Conservation (phyloP, 495 filamentous ascomycete species). For the Penicillium egyptiacum region DNA sequence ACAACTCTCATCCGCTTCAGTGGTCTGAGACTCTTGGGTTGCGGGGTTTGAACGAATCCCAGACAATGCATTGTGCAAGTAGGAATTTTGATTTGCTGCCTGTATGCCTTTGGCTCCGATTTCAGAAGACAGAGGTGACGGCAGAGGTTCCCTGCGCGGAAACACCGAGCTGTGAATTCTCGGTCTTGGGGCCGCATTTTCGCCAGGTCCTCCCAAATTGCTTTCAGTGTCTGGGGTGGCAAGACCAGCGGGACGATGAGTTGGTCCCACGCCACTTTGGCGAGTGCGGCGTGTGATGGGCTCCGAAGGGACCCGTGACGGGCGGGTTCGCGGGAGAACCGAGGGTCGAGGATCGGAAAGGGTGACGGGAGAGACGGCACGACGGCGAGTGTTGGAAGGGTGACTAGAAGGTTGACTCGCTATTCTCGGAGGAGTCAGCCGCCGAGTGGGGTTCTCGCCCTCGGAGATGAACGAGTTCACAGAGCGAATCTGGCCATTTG, state of each 20-base stretch:
- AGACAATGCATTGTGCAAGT: slow-evolving; percentile 18
- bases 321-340: slow-evolving; percentile 31
- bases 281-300: slow-evolving; percentile 37
- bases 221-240: slow-evolving; percentile 48
- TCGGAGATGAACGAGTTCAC: slow-evolving; percentile 43
- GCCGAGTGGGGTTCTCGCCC: slow-evolving; percentile 29
- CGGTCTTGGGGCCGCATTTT: slow-evolving; percentile 29
- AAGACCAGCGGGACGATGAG: slow-evolving; percentile 38
- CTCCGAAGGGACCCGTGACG: slow-evolving; percentile 37
- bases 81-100: slow-evolving; percentile 8
- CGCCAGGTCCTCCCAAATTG: slow-evolving; percentile 32
- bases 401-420: slow-evolving; percentile 31
- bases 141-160: slow-evolving; percentile 37
- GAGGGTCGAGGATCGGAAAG: slow-evolving; percentile 57
- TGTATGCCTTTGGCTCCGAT: slow-evolving; percentile 28
- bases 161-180: slow-evolving; percentile 39
- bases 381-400: slow-evolving; percentile 39
- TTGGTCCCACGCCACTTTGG: slow-evolving; percentile 28
- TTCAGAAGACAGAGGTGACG: slow-evolving; percentile 43
- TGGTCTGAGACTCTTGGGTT: slow-evolving; percentile 16
- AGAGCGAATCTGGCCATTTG: slow-evolving; percentile 57
- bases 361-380: slow-evolving; percentile 58
- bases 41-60: slow-evolving; percentile 9
- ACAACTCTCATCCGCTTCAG: slow-evolving; percentile 6
- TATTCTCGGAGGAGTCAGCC: slow-evolving; percentile 26